Evolutionary conservation across 257 asterid genomes (phyloP).

Genomic region (Voacanga thouarsii): DNA sequence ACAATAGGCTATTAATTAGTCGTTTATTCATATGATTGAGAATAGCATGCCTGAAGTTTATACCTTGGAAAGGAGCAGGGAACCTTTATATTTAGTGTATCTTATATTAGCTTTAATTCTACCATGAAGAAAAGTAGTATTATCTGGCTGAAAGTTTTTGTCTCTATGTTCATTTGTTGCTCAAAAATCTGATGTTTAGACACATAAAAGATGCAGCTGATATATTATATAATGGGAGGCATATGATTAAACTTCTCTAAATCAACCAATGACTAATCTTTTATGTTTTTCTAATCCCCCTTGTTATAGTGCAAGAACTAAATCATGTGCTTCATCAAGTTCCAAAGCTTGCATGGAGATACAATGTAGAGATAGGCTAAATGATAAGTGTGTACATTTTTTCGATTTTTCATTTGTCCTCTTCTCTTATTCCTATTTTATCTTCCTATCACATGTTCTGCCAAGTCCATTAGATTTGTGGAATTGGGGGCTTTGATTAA

Average conservation of each 20-base stretch:
- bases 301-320: conserved; percentile 52
- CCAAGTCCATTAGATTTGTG: conserved; percentile 50
- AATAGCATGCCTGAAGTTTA: conserved; percentile 2
- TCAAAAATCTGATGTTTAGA: background rate
- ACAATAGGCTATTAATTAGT: conserved; percentile 10
- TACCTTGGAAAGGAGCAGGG: background rate
- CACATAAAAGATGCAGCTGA: background rate
- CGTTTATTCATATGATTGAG: background rate
- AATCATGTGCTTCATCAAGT: conserved; percentile 58
- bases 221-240: background rate
- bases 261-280: conserved; percentile 1
- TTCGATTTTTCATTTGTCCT: conserved; percentile 13
- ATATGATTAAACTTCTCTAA: background rate
- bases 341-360: conserved; percentile 97
- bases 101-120: background rate
- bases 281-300: background rate
- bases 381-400: conserved; percentile 60
- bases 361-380: conserved; percentile 78
- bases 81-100: background rate
- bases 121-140: background rate
- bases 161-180: background rate
- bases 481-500: conserved; percentile 84
- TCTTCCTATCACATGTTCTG: conserved; percentile 15
- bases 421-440: conserved; percentile 11
- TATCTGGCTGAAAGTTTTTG: background rate